Conservation (phyloP, 208 protist species). For the Leishmania lainsoni region DNA sequence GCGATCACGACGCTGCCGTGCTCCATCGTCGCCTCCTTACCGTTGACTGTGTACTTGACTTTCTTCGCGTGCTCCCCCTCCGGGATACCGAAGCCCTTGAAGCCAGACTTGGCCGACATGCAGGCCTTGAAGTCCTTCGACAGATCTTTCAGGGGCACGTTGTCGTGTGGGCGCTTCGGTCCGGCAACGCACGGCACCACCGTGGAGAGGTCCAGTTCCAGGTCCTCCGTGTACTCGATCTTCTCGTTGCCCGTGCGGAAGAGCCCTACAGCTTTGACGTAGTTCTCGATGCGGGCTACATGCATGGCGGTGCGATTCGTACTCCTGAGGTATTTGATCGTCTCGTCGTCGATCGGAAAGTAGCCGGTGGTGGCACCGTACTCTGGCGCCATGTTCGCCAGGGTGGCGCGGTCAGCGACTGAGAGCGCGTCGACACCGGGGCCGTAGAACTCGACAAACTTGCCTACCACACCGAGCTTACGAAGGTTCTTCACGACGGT, state of each 20-base stretch:
- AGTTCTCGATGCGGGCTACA: conserved; percentile 90
- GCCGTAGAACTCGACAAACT: conserved; percentile 98
- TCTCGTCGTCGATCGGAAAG: conserved; percentile 96
- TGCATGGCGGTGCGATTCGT: conserved; percentile 85
- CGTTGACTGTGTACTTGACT: conserved; percentile 83
- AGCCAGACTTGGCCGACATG: conserved; percentile 89
- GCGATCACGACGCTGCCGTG: conserved; percentile 96
- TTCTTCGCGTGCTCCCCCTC: conserved; percentile 69
- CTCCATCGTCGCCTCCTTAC: conserved; percentile 77
- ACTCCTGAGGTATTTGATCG: conserved; percentile 92
- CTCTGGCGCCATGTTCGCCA: conserved; percentile 98
- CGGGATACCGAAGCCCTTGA: conserved; percentile 96
- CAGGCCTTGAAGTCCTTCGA: conserved; percentile 92
- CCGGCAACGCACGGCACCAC: conserved; percentile 91
- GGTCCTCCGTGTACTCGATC: conserved; percentile 84
- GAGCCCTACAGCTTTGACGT: conserved; percentile 88
- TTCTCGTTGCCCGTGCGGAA: conserved; percentile 84
- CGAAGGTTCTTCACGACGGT: conserved; percentile 93
- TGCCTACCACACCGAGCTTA: conserved; percentile 95
- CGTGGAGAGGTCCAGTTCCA: conserved; percentile 93
- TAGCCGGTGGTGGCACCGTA: conserved; percentile 96
- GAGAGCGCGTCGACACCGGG: conserved; percentile 90
- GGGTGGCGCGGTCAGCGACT: conserved; percentile 93
- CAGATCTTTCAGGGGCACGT: conserved; percentile 91
- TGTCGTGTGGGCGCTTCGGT: conserved; percentile 96